Evolutionary conservation across 441 rosid species (phyloP), one percentile per base, ranked within the genome.

Genomic region (Adansonia gregorii): DNA sequence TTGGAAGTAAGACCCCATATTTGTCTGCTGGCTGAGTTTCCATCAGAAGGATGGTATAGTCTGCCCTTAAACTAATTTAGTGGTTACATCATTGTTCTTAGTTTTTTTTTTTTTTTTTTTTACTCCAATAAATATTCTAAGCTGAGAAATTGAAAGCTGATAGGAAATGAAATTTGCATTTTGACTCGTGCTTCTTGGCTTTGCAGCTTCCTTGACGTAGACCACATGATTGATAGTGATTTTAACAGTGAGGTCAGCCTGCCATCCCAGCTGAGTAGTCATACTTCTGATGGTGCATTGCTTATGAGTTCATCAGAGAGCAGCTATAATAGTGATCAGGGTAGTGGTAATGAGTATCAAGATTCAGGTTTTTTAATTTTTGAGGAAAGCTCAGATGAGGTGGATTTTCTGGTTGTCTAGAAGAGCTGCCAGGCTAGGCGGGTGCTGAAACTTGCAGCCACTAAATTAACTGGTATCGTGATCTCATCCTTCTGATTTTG

Each of bases 381-480:
- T 9, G 90, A 88, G 82, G 94, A 87, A 82, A 89, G 94, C 82
- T 89, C 92, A 49, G 94, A 91, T 58, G 94, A 91, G 78, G 88
- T 86, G 71, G 92, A 91, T 69, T 88, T 81, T 72, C 79, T 88
- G 81, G 79, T 80, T 48, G 64, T 79, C 65, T 88, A 86, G 81
- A 68, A 66, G 72, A 79, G 31, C 46, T 45, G 15, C 63, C 17
- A 48, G 48, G 64, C 39, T 51, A 31, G 11, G 79, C 82, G 5
- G 67, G 20, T 60, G 31, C 2, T 76, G 61, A 46, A 65, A 69
- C 66, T 56, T 15, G 61, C 39, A 15, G 74, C 67, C 76, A 41
- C 46, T 43, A 58, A 17, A 56, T 45, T 31, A 43, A 72, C 35
- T 8, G 45, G 88, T 24, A 35, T 5, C 3, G 5, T 31, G 9